A percentile compares a stretch with the other conserved stretches of the same genome.
phyloP scores from a whole-genome alignment of 1,284 basidiomycete genomes.

The Anthracocystis setariae region DNA sequence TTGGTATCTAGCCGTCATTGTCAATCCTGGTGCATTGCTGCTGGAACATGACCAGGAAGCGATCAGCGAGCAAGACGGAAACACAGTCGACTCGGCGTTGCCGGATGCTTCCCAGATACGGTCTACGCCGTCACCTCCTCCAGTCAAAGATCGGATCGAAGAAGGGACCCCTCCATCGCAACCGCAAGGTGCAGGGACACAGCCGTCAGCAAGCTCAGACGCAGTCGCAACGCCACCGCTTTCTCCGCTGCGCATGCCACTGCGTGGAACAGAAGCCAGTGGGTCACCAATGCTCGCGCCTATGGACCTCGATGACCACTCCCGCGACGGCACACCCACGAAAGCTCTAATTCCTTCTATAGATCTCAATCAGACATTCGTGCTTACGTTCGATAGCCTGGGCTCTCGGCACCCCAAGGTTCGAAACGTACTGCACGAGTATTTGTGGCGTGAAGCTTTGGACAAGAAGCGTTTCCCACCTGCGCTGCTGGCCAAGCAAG shows the following conservation, averaged over 20 bases:
- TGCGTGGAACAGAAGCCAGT: background rate
- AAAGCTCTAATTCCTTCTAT: background rate
- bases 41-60: conserved; percentile 5
- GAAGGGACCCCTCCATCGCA: background rate
- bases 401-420: conserved; percentile 77
- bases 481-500: background rate
- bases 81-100: conserved; percentile 16
- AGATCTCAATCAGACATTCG: conserved; percentile 30
- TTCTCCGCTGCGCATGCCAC: conserved; percentile 5
- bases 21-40: conserved; percentile 74
- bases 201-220: conserved; percentile 3
- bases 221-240: conserved; percentile 10
- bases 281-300: conserved; percentile 1
- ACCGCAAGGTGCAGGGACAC: background rate
- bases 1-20: conserved; percentile 96
- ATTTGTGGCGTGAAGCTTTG: conserved; percentile 80
- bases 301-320: conserved; percentile 16
- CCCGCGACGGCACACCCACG: conserved; percentile 2
- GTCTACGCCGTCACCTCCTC: background rate
- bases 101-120: background rate
- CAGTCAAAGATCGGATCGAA: background rate
- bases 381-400: conserved; percentile 79
- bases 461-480: conserved; percentile 75
- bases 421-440: conserved; percentile 74
- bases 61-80: conserved; percentile 26